Evolutionary conservation across 371 early-diverging fungal species (phyloP).

Genomic region (Syncephalastrum racemosum): DNA sequence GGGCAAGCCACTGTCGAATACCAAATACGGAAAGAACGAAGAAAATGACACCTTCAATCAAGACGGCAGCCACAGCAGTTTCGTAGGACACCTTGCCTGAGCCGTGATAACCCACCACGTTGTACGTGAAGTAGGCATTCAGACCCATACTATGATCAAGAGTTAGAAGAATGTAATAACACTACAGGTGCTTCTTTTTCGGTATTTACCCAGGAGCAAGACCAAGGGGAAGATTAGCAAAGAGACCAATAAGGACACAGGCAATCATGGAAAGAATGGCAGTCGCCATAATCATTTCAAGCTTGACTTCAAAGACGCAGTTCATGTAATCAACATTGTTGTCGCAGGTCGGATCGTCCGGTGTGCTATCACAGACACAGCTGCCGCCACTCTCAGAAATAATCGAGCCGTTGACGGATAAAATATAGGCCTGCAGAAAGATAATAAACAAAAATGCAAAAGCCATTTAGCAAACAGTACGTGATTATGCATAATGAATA

Average conservation of each 20-base stretch:
- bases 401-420: conserved; percentile 73
- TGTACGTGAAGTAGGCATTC: conserved; percentile 82
- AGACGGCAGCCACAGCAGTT: conserved; percentile 76
- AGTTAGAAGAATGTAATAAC: conserved; percentile 1
- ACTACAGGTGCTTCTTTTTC: not conserved
- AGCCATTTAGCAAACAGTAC: not conserved
- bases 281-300: conserved; percentile 73
- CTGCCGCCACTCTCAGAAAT: conserved; percentile 76
- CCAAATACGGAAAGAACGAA: conserved; percentile 70
- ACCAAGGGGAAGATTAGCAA: conserved; percentile 77
- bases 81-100: conserved; percentile 66
- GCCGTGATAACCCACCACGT: conserved; percentile 78
- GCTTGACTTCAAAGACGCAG: conserved; percentile 63
- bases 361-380: conserved; percentile 58
- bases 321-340: conserved; percentile 52
- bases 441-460: not conserved
- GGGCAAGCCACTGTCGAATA: conserved; percentile 77
- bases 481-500: not conserved
- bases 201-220: conserved; percentile 63
- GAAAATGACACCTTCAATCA: conserved; percentile 79
- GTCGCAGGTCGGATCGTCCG: conserved; percentile 47
- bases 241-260: conserved; percentile 64
- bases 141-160: conserved; percentile 62
- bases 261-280: conserved; percentile 68
- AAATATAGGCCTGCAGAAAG: conserved; percentile 21